Evolutionary conservation across 805 yeast species (phyloP).

Genomic region (Nakazawaea peltata): DNA sequence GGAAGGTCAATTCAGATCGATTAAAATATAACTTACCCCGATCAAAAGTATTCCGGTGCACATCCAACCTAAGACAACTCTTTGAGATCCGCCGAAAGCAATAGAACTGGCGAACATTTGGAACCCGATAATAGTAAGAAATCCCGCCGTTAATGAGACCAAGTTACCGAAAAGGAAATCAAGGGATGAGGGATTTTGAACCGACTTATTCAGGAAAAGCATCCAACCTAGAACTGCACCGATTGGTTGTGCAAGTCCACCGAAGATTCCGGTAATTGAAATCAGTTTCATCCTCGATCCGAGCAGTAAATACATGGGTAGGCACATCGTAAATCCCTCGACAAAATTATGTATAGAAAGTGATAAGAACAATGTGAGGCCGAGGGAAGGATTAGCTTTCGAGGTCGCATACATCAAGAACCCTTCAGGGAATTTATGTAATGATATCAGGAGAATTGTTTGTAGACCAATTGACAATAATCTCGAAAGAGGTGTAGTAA

Average conservation of each 20-base stretch:
- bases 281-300: slow-evolving; percentile 56
- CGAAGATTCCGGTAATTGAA: slow-evolving; percentile 55
- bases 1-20: too few species aligned
- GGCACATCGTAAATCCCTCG: slow-evolving; percentile 91
- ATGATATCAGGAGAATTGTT: slow-evolving; percentile 76
- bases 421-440: slow-evolving; percentile 95
- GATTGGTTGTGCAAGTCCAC: slow-evolving; percentile 80
- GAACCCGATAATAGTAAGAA: slow-evolving; percentile 69
- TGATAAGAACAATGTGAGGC: slow-evolving; percentile 76
- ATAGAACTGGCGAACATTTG: slow-evolving; percentile 85
- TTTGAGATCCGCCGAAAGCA: slow-evolving; percentile 68
- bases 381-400: slow-evolving; percentile 57
- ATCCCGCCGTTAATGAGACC: slow-evolving; percentile 75
- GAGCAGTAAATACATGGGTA: slow-evolving; percentile 79
- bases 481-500: slow-evolving; percentile 68
- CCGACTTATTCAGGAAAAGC: slow-evolving; percentile 32
- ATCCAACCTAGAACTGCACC: slow-evolving; percentile 74
- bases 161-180: slow-evolving; percentile 50
- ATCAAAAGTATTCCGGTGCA: slow-evolving; percentile 53
- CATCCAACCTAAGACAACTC: slow-evolving; percentile 50
- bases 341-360: slow-evolving; percentile 84
- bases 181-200: slow-evolving; percentile 25
- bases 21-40: slow-evolving; percentile 34
- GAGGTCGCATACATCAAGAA: slow-evolving; percentile 80
- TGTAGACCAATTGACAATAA: slow-evolving; percentile 85